Conservation (phyloP, 768 basidiomycete species). For the Calocera viscosa region DNA sequence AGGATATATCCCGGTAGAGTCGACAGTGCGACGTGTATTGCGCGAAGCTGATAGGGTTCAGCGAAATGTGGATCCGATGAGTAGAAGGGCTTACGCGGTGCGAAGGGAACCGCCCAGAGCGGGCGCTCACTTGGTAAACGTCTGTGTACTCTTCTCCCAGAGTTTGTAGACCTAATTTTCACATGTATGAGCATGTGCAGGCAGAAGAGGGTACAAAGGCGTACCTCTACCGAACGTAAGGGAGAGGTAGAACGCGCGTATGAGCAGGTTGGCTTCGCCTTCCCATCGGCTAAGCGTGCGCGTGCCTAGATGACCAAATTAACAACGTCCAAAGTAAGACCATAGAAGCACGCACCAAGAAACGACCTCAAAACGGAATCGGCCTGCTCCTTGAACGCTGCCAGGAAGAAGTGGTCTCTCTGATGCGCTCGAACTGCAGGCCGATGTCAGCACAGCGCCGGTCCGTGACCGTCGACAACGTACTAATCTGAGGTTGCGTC, state of each 20-base stretch:
- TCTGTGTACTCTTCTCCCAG: slow-evolving; percentile 87
- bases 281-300: slow-evolving; percentile 71
- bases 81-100: slow-evolving; percentile 19
- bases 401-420: slow-evolving; percentile 65
- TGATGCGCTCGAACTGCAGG: slow-evolving; percentile 69
- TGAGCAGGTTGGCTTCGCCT: slow-evolving; percentile 58
- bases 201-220: slow-evolving; percentile 12
- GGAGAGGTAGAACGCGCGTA: slow-evolving; percentile 59
- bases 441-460: slow-evolving; percentile 12
- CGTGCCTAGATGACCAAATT: slow-evolving; percentile 41
- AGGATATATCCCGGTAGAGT: slow-evolving; percentile 53
- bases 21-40: slow-evolving; percentile 50
- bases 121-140: slow-evolving; percentile 56
- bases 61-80: neutral
- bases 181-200: neutral
- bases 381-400: slow-evolving; percentile 59
- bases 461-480: slow-evolving; percentile 24
- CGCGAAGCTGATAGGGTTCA: slow-evolving; percentile 26
- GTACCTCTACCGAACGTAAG: slow-evolving; percentile 63
- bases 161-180: slow-evolving; percentile 53
- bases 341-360: slow-evolving; percentile 42
- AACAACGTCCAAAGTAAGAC: slow-evolving; percentile 12
- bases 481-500: slow-evolving; percentile 79
- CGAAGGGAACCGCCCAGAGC: slow-evolving; percentile 35
- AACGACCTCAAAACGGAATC: slow-evolving; percentile 63